Base-by-base conservation (phyloP, 257 asterid genomes). In the Ilex aquifolium region DNA sequence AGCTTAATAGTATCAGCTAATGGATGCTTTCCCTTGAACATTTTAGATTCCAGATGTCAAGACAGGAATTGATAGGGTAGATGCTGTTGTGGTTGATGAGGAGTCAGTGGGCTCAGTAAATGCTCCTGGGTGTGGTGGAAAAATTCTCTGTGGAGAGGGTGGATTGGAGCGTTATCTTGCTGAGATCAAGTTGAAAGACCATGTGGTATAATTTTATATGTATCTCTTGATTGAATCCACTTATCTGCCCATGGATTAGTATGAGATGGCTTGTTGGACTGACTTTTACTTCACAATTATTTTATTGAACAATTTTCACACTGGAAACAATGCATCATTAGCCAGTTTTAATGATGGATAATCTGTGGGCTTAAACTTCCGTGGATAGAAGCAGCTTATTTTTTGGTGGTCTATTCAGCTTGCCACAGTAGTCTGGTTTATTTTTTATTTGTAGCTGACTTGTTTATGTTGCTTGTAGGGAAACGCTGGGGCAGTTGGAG, bases 1-100 rank as follows among this genome's bases (percentile, higher is more conserved):
- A 4, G 5, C 5, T 36, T 36, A 36, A 4, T 8, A 36, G 6
- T 5, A 6, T 46, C n/a, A 4, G 13, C 52, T 46, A 7, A 10
- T 46, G 52, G 52, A 21, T 16, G 30, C 32, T 59, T 63, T 61
- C n/a, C 12, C 42, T 27, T 57, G 15, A 50, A 36, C 53, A 69
- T 9, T 64, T 59, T 66, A 90, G 97, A 83, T 90, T 72, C 97
- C 97, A 61, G 97, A 90, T 71, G 67, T 75, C 21, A 82, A 81
- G 76, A 49, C 74, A 36, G 95, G 83, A 69, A 74, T 67, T 56
- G 88, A 85, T 46, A 82, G 76, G 72, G 79, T 90, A 67, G 95
- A 85, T 57, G 95, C 85, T 14, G 91, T 87, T 65, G 87, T 90
- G 67, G 82, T 90, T 31, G 97, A 90, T 52, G 92, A 83, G 57